A percentile compares a stretch with the other conserved stretches of the same genome.
Conservation (phyloP, 129 eudicot genomes). For the Dittrichia graveolens region DNA sequence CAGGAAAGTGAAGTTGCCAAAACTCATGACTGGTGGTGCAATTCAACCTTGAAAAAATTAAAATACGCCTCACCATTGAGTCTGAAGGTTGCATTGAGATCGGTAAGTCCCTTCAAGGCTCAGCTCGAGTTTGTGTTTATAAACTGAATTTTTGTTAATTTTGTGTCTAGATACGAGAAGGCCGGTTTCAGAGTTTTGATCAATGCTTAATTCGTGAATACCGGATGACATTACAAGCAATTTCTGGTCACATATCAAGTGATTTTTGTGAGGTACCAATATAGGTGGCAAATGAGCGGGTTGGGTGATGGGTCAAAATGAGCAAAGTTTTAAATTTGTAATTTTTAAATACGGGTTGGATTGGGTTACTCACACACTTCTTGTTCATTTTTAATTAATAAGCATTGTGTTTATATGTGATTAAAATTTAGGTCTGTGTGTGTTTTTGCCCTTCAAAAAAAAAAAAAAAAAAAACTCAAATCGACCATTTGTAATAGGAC, state of each 20-base stretch:
- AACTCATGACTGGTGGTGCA: conserved; percentile 66
- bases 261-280: conserved; percentile 69
- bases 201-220: conserved; percentile 82
- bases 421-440: no score
- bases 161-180: conserved; percentile 74
- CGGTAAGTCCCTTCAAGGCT: conserved; percentile 50
- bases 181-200: conserved; percentile 75
- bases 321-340: no score
- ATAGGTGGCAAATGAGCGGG: no score
- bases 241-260: conserved; percentile 52
- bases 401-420: no score
- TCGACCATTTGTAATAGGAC: no score
- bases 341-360: no score
- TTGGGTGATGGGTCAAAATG: no score
- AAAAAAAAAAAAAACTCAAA: no score
- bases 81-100: conserved; percentile 86
- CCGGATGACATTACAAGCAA: conserved; percentile 70
- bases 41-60: conserved; percentile 59
- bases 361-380: no score
- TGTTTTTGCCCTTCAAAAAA: no score
- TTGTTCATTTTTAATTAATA: no score
- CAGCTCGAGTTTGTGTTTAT: background rate
- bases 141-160: background rate
- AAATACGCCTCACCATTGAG: conserved; percentile 74
- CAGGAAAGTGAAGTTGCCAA: conserved; percentile 75